Evolutionary conservation across 2,329 filamentous ascomycete genomes (phyloP), one percentile per base, ranked within the genome.

Genomic region (Cordyceps cateniannulata): DNA sequence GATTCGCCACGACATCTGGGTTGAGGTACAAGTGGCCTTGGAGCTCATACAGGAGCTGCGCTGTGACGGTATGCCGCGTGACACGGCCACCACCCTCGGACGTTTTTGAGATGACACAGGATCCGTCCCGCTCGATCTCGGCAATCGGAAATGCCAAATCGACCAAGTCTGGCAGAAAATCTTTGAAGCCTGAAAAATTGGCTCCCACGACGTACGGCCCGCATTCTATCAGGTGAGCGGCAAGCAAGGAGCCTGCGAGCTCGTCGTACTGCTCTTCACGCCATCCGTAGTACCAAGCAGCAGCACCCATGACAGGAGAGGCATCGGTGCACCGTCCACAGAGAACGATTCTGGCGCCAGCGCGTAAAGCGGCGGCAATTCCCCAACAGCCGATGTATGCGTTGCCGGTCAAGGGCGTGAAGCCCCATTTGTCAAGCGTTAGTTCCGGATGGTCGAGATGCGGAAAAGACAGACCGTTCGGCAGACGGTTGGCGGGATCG

Each of bases 201-300:
- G 71, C 77, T 0, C 81, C 81, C 0, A 79, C 81, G 2, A 79
- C 77, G 63, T 83, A 83, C 0, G 77, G 72, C 3, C 75, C 77
- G 65, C 79, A 81, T 62, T 82, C 79, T 59, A 81, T 80, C n/a
- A 81, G 66, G 68, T 81, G 77, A 1, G 77, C 79, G 1, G 77
- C 77, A 25, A 81, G 70, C 0, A 81, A 62, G 0, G 79, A 72
- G 0, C 78, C 78, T 0, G 82, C 82, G 5, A 85, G 71, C 20
- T 72, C 65, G 62, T 85, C 76, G 22, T 77, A 81, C n/a, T 45
- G n/a, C 3, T 20, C 42, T n/a, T 9, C 18, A 2, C 1, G 7
- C 42, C 42, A 45, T 9, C n/a, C 16, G 18, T n/a, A 45, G 42
- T 45, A 45, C n/a, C 42, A 45, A 2, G 42, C 42, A 22, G 38